A percentile compares a stretch with the other conserved stretches of the same genome.
phyloP scores from a whole-genome alignment of 805 yeast species.

The Candida maesae region DNA sequence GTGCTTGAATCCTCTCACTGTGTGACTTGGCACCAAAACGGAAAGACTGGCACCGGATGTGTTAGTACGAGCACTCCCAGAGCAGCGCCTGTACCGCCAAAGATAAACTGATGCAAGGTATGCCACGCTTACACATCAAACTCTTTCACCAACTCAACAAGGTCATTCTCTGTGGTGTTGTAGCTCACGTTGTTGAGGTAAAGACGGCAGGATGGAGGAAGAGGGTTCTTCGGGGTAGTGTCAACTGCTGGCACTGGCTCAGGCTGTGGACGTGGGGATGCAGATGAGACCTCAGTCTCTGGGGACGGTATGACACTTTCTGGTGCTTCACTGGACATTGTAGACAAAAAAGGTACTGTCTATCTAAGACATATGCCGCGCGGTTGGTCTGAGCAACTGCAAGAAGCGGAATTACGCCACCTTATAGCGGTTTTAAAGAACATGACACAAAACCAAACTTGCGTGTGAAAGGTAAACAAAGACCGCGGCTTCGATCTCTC shows the following conservation, averaged over 20 bases:
- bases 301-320: too few relatives aligned
- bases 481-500: too few relatives aligned
- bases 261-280: not conserved
- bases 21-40: conserved; percentile 52
- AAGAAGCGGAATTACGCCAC: too few relatives aligned
- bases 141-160: conserved; percentile 40
- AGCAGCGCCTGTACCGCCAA: too few relatives aligned
- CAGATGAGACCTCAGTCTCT: too few relatives aligned
- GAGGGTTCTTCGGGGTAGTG: not conserved
- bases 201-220: conserved; percentile 33
- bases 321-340: too few relatives aligned
- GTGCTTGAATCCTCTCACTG: conserved; percentile 42
- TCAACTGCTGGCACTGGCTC: too few relatives aligned
- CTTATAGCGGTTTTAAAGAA: too few relatives aligned
- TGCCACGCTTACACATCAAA: conserved; percentile 41
- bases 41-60: conserved; percentile 21
- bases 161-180: conserved; percentile 49
- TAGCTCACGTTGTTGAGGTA: conserved; percentile 53
- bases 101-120: not conserved
- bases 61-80: not conserved
- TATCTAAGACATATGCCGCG: too few relatives aligned
- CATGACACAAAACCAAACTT: conserved; percentile 1
- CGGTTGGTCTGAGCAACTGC: too few relatives aligned
- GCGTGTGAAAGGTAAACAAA: conserved; percentile 1
- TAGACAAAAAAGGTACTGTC: too few relatives aligned